These are phyloP conservation scores for Apiotrichum laibachii DNA, from an alignment of 1,284 basidiomycete genomes.

Conservation along the genomic window DNA sequence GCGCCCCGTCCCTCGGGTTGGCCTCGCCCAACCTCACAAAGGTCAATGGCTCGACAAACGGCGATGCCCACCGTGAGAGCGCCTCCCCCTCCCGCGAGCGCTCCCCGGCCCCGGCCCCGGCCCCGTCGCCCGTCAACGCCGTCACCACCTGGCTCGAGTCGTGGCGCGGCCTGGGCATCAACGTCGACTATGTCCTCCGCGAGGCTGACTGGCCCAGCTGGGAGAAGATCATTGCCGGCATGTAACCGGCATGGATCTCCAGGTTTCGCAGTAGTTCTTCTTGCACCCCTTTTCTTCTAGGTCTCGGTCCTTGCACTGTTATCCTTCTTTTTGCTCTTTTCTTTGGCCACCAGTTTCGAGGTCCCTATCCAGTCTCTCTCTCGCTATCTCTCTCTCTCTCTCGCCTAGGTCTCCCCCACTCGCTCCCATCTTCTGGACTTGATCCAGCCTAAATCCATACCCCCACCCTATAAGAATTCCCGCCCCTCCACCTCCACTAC, in stretches of 20 bases:
- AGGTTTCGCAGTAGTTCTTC: background rate
- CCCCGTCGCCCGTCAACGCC: constrained; percentile 1
- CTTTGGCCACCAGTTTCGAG: background rate
- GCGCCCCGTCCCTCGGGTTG: background rate
- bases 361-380: background rate
- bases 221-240: constrained; percentile 37
- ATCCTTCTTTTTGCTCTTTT: background rate
- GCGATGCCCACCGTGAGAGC: background rate
- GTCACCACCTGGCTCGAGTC: constrained; percentile 34
- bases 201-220: constrained; percentile 42
- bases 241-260: constrained; percentile 19
- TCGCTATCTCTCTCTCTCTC: background rate
- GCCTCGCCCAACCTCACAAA: constrained; percentile 2
- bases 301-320: background rate
- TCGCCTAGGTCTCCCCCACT: no score
- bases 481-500: no score
- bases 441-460: no score
- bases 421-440: no score
- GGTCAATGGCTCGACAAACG: constrained; percentile 14
- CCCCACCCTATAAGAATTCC: no score
- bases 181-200: constrained; percentile 37
- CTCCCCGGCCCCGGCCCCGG: background rate
- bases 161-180: constrained; percentile 27
- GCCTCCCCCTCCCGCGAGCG: background rate
- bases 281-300: no score